Conservation (phyloP, 176 grass and related monocot species). For the Calamus simplicifolius region DNA sequence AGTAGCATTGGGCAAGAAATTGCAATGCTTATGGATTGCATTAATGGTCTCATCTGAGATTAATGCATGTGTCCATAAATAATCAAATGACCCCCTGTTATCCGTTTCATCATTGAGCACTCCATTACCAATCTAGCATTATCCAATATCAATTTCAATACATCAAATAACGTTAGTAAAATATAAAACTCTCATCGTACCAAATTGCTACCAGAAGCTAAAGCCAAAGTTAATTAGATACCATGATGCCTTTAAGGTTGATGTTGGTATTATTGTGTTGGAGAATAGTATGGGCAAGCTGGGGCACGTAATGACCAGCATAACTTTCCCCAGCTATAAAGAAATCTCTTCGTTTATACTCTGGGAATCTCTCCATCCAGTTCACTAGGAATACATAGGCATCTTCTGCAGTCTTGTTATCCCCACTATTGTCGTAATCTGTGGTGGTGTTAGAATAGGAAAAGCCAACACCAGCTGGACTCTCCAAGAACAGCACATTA, state of each 20-base stretch:
- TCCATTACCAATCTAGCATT: constrained; percentile 70
- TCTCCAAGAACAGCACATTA: constrained; percentile 92
- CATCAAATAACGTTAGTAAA: background rate
- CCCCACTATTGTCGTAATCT: constrained; percentile 55
- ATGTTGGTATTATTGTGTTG: constrained; percentile 28
- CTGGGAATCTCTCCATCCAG: constrained; percentile 72
- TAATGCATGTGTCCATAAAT: constrained; percentile 86
- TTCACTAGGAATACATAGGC: constrained; percentile 42
- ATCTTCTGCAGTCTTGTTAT: constrained; percentile 56
- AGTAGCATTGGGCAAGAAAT: constrained; percentile 31
- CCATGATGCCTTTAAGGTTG: constrained; percentile 86
- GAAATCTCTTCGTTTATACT: constrained; percentile 79
- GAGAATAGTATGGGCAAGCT: constrained; percentile 68
- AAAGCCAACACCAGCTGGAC: constrained; percentile 80
- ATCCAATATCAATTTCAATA: background rate
- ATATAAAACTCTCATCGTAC: too few relatives aligned
- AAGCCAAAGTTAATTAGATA: constrained; percentile 4
- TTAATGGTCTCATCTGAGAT: constrained; percentile 53
- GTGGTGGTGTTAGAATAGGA: constrained; percentile 91
- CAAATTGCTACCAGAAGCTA: too few relatives aligned
- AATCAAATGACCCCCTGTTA: constrained; percentile 54
- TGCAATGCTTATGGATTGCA: constrained; percentile 47
- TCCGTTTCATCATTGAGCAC: constrained; percentile 75
- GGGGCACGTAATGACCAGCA: constrained; percentile 80
- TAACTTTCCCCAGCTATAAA: constrained; percentile 85